These are phyloP conservation scores for Cyberlindnera suaveolens DNA, from an alignment of 805 yeast genomes.

Conservation along the genomic window DNA sequence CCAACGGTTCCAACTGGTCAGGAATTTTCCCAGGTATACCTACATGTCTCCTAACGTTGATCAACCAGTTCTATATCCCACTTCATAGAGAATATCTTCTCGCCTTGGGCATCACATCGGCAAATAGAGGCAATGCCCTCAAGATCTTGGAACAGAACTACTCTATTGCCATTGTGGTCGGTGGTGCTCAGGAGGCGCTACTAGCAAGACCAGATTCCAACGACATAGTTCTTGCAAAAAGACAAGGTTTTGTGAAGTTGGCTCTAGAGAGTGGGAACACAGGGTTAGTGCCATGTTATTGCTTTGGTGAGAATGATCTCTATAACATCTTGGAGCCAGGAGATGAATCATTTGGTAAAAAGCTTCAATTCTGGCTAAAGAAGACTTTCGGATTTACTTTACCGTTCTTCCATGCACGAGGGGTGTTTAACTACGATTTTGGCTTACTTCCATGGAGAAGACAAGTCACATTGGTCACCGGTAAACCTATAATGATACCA, in stretches of 20 bases:
- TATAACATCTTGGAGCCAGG: constrained; percentile 44
- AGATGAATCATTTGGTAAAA: constrained; percentile 40
- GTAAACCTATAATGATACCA: constrained; percentile 60
- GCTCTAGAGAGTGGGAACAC: constrained; percentile 80
- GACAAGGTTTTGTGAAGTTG: constrained; percentile 85
- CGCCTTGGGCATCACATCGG: constrained; percentile 79
- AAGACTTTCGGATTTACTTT: constrained; percentile 71
- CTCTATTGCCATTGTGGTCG: constrained; percentile 85
- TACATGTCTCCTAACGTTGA: constrained; percentile 69
- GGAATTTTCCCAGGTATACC: constrained; percentile 78
- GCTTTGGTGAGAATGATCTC: constrained; percentile 83
- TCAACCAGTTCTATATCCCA: constrained; percentile 79
- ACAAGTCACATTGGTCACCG: constrained; percentile 71
- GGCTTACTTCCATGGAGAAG: constrained; percentile 85
- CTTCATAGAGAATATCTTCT: constrained; percentile 80
- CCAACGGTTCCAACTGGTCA: constrained; percentile 72
- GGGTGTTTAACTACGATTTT: constrained; percentile 86
- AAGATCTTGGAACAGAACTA: constrained; percentile 56
- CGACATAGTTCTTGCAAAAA: constrained; percentile 64
- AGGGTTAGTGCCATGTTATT: constrained; percentile 78
- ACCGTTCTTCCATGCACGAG: constrained; percentile 89
- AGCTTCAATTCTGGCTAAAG: constrained; percentile 70
- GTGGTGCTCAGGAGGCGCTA: constrained; percentile 92
- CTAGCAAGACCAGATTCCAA: constrained; percentile 52
- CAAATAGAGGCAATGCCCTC: constrained; percentile 65